Conservation (phyloP, 2,329 filamentous ascomycete genomes). For the Ophiostoma sp. region DNA sequence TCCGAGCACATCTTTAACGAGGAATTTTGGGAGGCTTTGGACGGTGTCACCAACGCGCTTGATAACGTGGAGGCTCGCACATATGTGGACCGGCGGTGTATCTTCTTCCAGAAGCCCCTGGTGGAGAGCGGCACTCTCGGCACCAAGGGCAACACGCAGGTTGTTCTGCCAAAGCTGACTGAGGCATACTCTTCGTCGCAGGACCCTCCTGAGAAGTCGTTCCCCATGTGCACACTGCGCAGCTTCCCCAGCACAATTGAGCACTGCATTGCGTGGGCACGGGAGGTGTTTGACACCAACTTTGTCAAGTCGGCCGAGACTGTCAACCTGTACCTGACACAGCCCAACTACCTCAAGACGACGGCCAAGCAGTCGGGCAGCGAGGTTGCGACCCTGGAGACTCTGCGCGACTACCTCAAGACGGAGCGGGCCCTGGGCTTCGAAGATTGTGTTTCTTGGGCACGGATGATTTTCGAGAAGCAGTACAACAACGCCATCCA, state of each 20-base stretch:
- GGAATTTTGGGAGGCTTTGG: slow-evolving; percentile 78
- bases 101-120: slow-evolving; percentile 96
- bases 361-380: slow-evolving; percentile 90
- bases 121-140: slow-evolving; percentile 97
- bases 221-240: slow-evolving; percentile 96
- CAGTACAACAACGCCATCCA: slow-evolving; percentile 97
- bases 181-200: slow-evolving; percentile 95
- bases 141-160: slow-evolving; percentile 97
- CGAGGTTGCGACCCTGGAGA: slow-evolving; percentile 89
- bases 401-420: slow-evolving; percentile 81
- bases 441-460: slow-evolving; percentile 96
- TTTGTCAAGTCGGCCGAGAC: slow-evolving; percentile 93
- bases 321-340: slow-evolving; percentile 87
- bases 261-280: slow-evolving; percentile 97
- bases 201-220: slow-evolving; percentile 95
- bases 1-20: slow-evolving; percentile 95
- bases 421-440: slow-evolving; percentile 87
- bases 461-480: slow-evolving; percentile 86
- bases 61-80: slow-evolving; percentile 97
- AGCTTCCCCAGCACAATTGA: slow-evolving; percentile 99
- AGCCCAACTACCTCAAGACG: slow-evolving; percentile 82
- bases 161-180: slow-evolving; percentile 82
- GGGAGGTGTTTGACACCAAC: slow-evolving; percentile 88
- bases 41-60: slow-evolving; percentile 92
- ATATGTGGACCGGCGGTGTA: slow-evolving; percentile 91